Evolutionary conservation across 23 red algal species (phyloP), one percentile per base, ranked within the genome.

Genomic region (Rhodosorus marinus): DNA sequence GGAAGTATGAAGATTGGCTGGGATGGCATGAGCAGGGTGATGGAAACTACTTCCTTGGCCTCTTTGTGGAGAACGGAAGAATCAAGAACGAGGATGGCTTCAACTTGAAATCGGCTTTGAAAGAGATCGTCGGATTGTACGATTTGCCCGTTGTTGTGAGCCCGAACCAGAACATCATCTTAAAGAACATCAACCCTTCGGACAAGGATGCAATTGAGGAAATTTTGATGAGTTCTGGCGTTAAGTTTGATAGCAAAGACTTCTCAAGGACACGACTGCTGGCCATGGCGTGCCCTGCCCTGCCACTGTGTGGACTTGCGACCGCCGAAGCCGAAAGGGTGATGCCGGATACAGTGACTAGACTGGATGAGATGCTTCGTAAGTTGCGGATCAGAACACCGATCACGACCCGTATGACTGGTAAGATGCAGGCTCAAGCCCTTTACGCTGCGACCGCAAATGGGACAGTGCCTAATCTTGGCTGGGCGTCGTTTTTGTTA

Each of bases 1-100:
- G 90, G 90, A 75, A 85, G 64, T 81, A 86, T 52, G 61, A 78
- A 64, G 90, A 98, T 50, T 98, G 69, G 62, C 55, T 85, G 22
- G 90, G 90, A 5, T 98, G 90, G 90, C 75, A 86, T 51, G 90
- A 98, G 29, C 76, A 98, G 43, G 90, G 78, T 24, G 66, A 78
- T 51, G 90, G 90, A 5, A 85, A 78, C 33, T 34, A 67, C 15
- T 98, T 98, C 62, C 51, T 84, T 4, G 90, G 90, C 3, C 55
- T 98, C 6, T 75, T 81, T 26, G 72, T 98, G 29, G 79, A 86
- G 49, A 84, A 98, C 31, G 90, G 90, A n/a, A 74, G 90, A 27
- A 84, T 98, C 31, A 82, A 84, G 57, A 65, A 80, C 31, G 78
- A 84, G 0, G 65, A 51, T 50, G 48, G 52, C 11, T 75, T 80